Percentiles rank a stretch among this genome's conserved stretches.
Evolutionary conservation across 2,329 filamentous ascomycete genomes (phyloP).

Genomic region (Paecilomyces dactylethromorphus): DNA sequence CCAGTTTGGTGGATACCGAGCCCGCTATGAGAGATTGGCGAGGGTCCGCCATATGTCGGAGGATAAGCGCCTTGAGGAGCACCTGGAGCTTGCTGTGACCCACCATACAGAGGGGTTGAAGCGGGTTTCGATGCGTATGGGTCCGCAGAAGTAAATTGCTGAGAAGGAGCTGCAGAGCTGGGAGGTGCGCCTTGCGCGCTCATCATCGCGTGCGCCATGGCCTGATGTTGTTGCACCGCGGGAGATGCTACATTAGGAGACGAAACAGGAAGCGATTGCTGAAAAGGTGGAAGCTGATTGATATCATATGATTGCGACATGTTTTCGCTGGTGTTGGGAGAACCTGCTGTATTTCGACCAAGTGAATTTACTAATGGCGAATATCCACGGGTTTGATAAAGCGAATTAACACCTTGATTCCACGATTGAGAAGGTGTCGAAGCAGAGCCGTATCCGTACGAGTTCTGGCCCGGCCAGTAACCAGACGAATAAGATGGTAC

Average conservation of each 20-base stretch:
- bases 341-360: constrained; percentile 48
- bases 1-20: constrained; percentile 5
- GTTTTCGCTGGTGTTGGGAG: constrained; percentile 55
- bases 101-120: constrained; percentile 39
- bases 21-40: constrained; percentile 37
- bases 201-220: constrained; percentile 41
- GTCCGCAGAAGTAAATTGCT: constrained; percentile 51
- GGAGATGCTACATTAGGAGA: constrained; percentile 34
- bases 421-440: constrained; percentile 41
- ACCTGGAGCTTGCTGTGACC: constrained; percentile 42
- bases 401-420: constrained; percentile 31
- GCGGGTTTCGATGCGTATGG: constrained; percentile 51
- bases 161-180: constrained; percentile 36
- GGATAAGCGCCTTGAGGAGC: constrained; percentile 42
- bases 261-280: constrained; percentile 51
- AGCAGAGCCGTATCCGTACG: constrained; percentile 47
- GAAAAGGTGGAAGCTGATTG: constrained; percentile 57
- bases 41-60: constrained; percentile 20
- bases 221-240: constrained; percentile 25
- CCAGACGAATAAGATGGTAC: constrained; percentile 44
- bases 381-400: constrained; percentile 47
- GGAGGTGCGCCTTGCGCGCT: constrained; percentile 36
- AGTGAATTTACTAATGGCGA: constrained; percentile 51
- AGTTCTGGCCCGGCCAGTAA: constrained; percentile 56
- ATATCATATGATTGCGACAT: constrained; percentile 64